A percentile compares a stretch with the other conserved stretches of the same genome.
Conservation (phyloP, 176 grass and related monocot genomes). For the Puccinellia tenuiflora region DNA sequence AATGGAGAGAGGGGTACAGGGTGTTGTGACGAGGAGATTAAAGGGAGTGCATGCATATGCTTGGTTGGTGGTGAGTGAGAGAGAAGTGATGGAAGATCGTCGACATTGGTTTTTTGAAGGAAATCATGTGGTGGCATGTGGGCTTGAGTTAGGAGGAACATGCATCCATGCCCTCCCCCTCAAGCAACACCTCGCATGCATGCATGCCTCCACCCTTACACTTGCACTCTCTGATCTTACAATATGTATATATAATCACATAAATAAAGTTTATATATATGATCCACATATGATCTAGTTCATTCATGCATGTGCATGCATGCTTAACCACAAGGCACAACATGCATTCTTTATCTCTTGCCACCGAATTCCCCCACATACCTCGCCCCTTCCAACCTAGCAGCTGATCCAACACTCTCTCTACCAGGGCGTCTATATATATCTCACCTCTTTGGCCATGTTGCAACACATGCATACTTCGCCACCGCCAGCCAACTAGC, state of each 20-base stretch:
- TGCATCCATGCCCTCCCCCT: constrained; percentile 24
- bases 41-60: neutral
- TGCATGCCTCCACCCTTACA: neutral
- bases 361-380: constrained; percentile 26
- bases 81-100: neutral
- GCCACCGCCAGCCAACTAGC: neutral
- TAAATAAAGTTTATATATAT: neutral
- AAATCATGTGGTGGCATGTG: constrained; percentile 47
- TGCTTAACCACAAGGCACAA: neutral
- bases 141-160: constrained; percentile 32
- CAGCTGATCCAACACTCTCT: neutral
- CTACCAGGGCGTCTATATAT: constrained; percentile 20
- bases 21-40: constrained; percentile 40
- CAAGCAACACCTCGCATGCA: constrained; percentile 30
- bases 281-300: constrained; percentile 22
- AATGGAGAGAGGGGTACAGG: constrained; percentile 12
- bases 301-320: neutral
- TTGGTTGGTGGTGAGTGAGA: neutral
- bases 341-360: constrained; percentile 1
- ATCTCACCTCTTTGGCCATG: neutral
- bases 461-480: neutral
- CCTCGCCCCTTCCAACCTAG: constrained; percentile 32
- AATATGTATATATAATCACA: neutral
- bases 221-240: neutral
- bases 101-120: constrained; percentile 5